Base-by-base conservation (phyloP, 2,329 filamentous ascomycete genomes). In the Teratosphaeria zuluensis region DNA sequence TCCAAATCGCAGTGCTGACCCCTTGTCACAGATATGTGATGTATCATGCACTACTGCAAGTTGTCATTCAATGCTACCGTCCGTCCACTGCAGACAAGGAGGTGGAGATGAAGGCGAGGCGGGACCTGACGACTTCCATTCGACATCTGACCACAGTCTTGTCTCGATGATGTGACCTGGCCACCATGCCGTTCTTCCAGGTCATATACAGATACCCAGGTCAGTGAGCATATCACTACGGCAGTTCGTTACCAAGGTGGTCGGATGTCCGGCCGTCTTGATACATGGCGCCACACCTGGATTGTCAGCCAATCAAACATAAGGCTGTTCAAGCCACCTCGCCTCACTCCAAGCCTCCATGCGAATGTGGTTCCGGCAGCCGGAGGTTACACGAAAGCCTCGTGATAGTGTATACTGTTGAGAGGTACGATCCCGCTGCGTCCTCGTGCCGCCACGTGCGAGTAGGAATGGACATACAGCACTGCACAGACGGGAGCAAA, bases 31-130 rank as follows among this genome's bases (percentile, higher is more conserved):
- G 77, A 61, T 80, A 80, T 63, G 68, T 72, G 4, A 66, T 73
- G 48, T 80, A 79, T 64, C 71, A 77, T 58, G 68, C 76, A 0
- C 66, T 74, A 11, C 65, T 77, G 14, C 69, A 70, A 5, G 71
- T 80, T 28, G 74, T 78, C 16, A 67, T 73, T 56, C 72, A 75
- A 55, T 74, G 77, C 61, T 78, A 78, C 65, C 71, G 77, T 21
- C 73, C 76, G 28, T 48, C 42, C n/a, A 69, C 71, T 28, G 65
- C 71, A 21, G 71, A 69, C 35, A 69, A 68, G 16, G 69, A 75
- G 55, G 42, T 48, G 42, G 78, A 80, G 61, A 62, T 77, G 21
- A 72, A 73, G 53, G 75, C 76, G 1, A 72, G 78, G 28, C 73
- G 74, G 51, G 69, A 70, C 21, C 63, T 80, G 55, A 75, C 71